Conservation (phyloP, 164 flowering plant species). For the Amborella trichopoda region DNA sequence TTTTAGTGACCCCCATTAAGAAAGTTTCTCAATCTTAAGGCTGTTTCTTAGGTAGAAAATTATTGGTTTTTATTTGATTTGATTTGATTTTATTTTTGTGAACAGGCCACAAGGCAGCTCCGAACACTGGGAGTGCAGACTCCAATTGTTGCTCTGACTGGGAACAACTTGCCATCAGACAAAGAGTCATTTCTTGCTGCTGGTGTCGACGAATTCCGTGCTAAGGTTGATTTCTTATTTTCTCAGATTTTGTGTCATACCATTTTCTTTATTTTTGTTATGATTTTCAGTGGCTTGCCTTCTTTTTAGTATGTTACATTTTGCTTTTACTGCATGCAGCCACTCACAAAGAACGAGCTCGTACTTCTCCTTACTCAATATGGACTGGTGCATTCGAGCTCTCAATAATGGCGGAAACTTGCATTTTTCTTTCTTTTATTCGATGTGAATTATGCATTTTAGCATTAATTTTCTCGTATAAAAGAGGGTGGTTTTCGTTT, state of each 20-base stretch:
- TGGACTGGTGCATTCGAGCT: conserved; percentile 1
- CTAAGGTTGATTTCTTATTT: conserved; percentile 4
- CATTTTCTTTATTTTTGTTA: not conserved
- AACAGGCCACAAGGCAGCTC: conserved; percentile 10
- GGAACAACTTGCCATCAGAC: conserved; percentile 11
- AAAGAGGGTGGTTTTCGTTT: not conserved
- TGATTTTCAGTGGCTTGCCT: not conserved
- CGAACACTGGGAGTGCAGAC: conserved; percentile 9
- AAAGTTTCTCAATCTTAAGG: too few relatives aligned
- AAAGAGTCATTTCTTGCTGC: conserved; percentile 11
- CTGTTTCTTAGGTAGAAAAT: too few relatives aligned
- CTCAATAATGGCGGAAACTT: not conserved
- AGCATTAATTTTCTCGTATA: conserved; percentile 1
- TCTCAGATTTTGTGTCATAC: not conserved
- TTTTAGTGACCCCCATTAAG: too few relatives aligned
- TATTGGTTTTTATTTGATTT: not conserved
- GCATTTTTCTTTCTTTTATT: too few relatives aligned
- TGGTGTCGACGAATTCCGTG: conserved; percentile 9
- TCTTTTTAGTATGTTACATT: not conserved
- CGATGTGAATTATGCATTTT: too few relatives aligned
- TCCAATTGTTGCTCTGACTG: conserved; percentile 10
- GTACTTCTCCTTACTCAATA: conserved; percentile 6
- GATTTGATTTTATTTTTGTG: not conserved
- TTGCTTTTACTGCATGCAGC: conserved; percentile 2
- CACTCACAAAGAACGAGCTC: conserved; percentile 5